These are phyloP conservation scores for Plasmodium yoelii DNA, from an alignment of 169 alveolate genomes.

Conservation along the genomic window DNA sequence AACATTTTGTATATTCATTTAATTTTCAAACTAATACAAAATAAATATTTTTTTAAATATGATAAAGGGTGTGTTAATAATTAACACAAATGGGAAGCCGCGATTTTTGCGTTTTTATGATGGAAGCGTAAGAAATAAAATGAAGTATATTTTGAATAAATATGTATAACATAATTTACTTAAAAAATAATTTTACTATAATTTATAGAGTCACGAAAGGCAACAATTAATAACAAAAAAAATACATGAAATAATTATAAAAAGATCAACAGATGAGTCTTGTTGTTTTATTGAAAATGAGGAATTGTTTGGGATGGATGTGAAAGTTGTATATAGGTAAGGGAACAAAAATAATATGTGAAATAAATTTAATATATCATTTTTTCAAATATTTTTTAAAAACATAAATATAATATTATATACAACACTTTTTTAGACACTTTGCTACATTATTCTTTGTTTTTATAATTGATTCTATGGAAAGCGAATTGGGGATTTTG, in stretches of 20 bases:
- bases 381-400: neutral
- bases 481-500: slow-evolving; percentile 91
- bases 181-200: neutral
- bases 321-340: slow-evolving; percentile 87
- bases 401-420: neutral
- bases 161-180: slow-evolving; percentile 36
- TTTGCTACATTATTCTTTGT: slow-evolving; percentile 92
- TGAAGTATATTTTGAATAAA: neutral
- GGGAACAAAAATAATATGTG: neutral
- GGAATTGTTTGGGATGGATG: slow-evolving; percentile 77
- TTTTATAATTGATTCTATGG: slow-evolving; percentile 91
- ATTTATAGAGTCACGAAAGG: slow-evolving; percentile 80
- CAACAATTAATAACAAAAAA: slow-evolving; percentile 83
- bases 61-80: slow-evolving; percentile 88
- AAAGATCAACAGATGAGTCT: slow-evolving; percentile 82
- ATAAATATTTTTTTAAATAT: slow-evolving; percentile 37
- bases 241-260: slow-evolving; percentile 81
- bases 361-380: neutral
- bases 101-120: slow-evolving; percentile 89
- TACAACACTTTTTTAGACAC: slow-evolving; percentile 77
- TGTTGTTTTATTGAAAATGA: slow-evolving; percentile 89
- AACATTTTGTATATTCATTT: neutral
- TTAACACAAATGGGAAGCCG: slow-evolving; percentile 89
- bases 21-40: neutral
- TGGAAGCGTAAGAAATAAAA: slow-evolving; percentile 75